These are phyloP conservation scores for Cryomyces minteri DNA, from an alignment of 495 filamentous ascomycete genomes.

Conservation along the genomic window DNA sequence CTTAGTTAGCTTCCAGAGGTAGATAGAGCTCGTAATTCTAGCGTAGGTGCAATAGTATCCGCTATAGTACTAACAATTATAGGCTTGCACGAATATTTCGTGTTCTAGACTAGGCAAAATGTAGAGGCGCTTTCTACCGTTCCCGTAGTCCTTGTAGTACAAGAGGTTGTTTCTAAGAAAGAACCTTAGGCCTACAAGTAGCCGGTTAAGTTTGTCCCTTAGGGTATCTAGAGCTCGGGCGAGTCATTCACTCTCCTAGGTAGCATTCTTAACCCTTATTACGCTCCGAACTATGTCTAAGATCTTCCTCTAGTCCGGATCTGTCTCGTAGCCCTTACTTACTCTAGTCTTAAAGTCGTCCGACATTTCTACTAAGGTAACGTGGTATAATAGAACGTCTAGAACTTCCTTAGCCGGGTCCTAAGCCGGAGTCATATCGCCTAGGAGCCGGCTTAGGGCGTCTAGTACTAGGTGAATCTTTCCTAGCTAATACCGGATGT, in stretches of 20 bases:
- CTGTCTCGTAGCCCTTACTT: background rate
- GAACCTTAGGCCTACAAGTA: no score
- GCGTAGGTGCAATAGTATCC: background rate
- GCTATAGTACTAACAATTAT: background rate
- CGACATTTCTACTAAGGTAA: background rate
- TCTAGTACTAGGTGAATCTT: background rate
- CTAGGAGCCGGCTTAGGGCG: background rate
- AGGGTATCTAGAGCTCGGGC: background rate
- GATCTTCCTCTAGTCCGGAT: background rate
- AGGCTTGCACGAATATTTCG: background rate
- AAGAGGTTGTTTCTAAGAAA: background rate
- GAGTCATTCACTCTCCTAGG: no score
- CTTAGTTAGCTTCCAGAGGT: background rate
- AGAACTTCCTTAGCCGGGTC: background rate
- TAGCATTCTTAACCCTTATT: background rate
- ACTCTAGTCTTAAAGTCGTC: background rate
- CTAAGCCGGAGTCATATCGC: background rate
- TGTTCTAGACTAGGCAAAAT: background rate
- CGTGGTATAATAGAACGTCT: background rate
- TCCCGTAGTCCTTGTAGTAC: background rate
- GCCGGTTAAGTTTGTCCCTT: background rate
- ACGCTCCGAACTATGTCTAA: background rate
- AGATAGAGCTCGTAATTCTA: background rate
- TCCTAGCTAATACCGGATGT: background rate
- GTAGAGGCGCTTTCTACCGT: background rate